A percentile compares a stretch with the other conserved stretches of the same genome.
phyloP scores from a whole-genome alignment of 169 alveolate species.

The Plasmodium adleri region DNA sequence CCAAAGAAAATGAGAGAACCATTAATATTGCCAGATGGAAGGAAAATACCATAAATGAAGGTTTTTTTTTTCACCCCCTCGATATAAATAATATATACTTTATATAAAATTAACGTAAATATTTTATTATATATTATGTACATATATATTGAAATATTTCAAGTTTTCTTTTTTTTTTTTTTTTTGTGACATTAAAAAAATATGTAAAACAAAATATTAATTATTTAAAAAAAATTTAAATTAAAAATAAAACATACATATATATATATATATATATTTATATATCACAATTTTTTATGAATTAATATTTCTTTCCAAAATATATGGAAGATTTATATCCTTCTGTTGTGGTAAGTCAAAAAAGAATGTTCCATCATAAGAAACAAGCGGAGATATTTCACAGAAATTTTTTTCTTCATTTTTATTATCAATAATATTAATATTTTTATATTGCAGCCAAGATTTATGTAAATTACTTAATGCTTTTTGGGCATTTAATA shows the following conservation, averaged over 20 bases:
- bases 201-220: background rate
- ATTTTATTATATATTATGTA: too few species aligned
- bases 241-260: background rate
- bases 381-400: constrained; percentile 64
- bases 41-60: constrained; percentile 38
- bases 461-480: constrained; percentile 55
- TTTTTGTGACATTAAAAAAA: background rate
- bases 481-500: constrained; percentile 38
- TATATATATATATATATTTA: background rate
- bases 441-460: constrained; percentile 57
- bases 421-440: constrained; percentile 19
- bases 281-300: background rate
- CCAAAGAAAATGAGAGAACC: constrained; percentile 82
- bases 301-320: constrained; percentile 6
- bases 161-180: background rate
- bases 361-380: constrained; percentile 75
- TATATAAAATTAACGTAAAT: too few species aligned
- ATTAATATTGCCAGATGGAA: constrained; percentile 84
- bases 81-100: too few species aligned
- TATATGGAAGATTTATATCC: constrained; percentile 37
- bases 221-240: background rate
- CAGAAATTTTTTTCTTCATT: constrained; percentile 32
- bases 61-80: too few species aligned
- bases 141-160: too few species aligned
- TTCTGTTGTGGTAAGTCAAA: constrained; percentile 59